Conservation (phyloP, 208 protist species). For the Acanthamoeba sp. region DNA sequence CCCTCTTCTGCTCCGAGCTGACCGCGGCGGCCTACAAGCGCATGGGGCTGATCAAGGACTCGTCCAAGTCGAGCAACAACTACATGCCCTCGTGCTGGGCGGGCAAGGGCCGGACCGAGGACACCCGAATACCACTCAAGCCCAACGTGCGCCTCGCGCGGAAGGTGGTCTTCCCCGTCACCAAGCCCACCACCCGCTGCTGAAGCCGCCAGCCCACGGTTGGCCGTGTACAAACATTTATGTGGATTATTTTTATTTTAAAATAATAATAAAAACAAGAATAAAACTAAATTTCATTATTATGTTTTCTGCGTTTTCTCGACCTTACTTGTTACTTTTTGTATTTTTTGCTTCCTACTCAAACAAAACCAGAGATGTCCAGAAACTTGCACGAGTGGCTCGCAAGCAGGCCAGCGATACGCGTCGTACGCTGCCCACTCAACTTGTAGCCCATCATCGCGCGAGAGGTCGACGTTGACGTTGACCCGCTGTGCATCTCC, state of each 20-base stretch:
- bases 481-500: neutral
- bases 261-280: no score
- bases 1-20: conserved; percentile 56
- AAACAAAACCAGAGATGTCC: no score
- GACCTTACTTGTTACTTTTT: neutral
- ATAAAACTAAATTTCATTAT: neutral
- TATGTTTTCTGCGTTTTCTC: no score
- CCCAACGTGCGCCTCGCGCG: neutral
- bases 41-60: conserved; percentile 13
- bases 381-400: no score
- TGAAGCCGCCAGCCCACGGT: no score
- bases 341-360: neutral
- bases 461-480: neutral
- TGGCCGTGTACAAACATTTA: no score
- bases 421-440: neutral
- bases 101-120: conserved; percentile 41
- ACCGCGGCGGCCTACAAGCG: conserved; percentile 59
- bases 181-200: neutral
- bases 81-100: conserved; percentile 69
- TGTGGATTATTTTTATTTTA: no score
- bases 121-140: conserved; percentile 2
- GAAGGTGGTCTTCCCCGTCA: neutral
- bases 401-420: no score
- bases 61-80: conserved; percentile 60
- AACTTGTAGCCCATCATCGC: neutral